These are phyloP conservation scores for Diaporthe velutina DNA, from an alignment of 2,329 filamentous ascomycete species.

Conservation along the genomic window DNA sequence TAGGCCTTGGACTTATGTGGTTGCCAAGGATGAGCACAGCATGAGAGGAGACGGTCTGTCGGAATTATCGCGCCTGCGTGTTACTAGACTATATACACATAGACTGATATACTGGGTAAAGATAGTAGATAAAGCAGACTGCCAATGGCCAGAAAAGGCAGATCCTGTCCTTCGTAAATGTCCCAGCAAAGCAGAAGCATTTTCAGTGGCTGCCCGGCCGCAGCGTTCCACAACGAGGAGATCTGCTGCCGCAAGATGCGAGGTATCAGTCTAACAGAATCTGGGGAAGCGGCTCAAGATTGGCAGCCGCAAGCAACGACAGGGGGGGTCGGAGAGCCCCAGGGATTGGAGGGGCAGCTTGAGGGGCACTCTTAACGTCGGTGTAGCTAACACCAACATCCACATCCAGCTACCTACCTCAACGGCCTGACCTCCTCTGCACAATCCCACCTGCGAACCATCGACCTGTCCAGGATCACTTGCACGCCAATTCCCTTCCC, in stretches of 20 bases:
- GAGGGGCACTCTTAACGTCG: conserved; percentile 36
- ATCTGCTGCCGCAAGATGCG: conserved; percentile 7
- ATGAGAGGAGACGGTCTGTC: conserved; percentile 2
- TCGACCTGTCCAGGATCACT: conserved; percentile 1
- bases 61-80: background rate
- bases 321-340: conserved; percentile 27
- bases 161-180: too few species aligned
- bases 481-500: background rate
- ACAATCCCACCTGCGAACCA: background rate
- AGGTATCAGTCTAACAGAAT: conserved; percentile 32
- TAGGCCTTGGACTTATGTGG: background rate
- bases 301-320: conserved; percentile 33
- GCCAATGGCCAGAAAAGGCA: background rate
- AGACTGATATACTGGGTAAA: background rate
- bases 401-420: conserved; percentile 11
- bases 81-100: background rate
- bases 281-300: conserved; percentile 32
- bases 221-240: conserved; percentile 18
- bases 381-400: conserved; percentile 38
- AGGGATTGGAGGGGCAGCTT: conserved; percentile 39
- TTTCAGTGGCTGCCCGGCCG: background rate
- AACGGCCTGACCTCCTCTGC: background rate
- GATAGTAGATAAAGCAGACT: background rate
- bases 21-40: background rate
- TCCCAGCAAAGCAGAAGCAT: background rate